Evolutionary conservation across 768 basidiomycete genomes (phyloP), one percentile per base, ranked within the genome.

Genomic region (Boletus rubescentipes): DNA sequence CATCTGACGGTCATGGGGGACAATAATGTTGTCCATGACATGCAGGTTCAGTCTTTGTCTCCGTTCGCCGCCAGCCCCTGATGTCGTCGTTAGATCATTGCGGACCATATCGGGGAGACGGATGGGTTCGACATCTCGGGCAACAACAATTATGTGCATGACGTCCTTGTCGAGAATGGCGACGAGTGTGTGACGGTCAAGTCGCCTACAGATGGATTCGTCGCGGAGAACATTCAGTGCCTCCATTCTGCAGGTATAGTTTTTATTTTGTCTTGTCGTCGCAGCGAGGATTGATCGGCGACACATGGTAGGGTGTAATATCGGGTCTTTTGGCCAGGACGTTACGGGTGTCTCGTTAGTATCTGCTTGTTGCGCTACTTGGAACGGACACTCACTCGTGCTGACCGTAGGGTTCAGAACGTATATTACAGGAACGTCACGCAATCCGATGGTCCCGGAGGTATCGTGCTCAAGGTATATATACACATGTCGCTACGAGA

Each of bases 101-200:
- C 57, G 9, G 60, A 56, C 18, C 54, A 65, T 26, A 54, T 65
- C 8, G 49, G 50, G 3, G n/a, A 3, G 20, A 53, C 55, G 8
- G 53, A 44, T 18, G 60, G 56, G 14, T 41, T 61, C 20, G 50
- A 65, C 15, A 14, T 69, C 26, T 62, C 56, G 7, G 70, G 70
- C 15, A 70, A 67, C 32, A 63, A 66, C 53, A 65, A 69, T 48
- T 62, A 62, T 36, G 66, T 74, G 21, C 71, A 72, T 43, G 70
- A 73, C 34, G 63, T 72, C 41, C 59, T 61, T 7, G 67, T 74
- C 21, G 70, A 70, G 49, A 71, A 67, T 41, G 68, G 63, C 21
- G 61, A 65, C 36, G 64, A 73, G 44, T 72, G 70, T 42, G 67
- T 72, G 15, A 72, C 69, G 0, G 66, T 73, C 51, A 73, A 74